These are phyloP conservation scores for Apiotrichum brassicae DNA, from an alignment of 1,284 basidiomycete genomes.

Conservation along the genomic window DNA sequence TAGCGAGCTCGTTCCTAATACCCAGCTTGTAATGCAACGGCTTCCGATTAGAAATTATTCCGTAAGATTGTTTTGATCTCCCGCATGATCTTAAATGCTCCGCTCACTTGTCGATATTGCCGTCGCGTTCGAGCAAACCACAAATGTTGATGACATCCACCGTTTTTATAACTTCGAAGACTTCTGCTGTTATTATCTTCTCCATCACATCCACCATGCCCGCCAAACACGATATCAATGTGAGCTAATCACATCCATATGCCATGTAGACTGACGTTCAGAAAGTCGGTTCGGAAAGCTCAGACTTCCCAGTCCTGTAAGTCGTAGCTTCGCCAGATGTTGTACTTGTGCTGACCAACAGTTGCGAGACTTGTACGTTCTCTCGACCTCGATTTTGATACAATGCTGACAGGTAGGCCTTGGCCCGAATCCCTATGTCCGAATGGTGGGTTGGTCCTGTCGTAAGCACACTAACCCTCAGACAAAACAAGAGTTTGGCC, in stretches of 20 bases:
- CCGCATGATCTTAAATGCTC: too few species aligned
- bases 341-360: conserved; percentile 14
- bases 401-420: conserved; percentile 54
- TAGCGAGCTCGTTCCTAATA: too few species aligned
- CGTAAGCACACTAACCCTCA: conserved; percentile 25
- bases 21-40: too few species aligned
- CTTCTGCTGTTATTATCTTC: background rate
- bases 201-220: conserved; percentile 20
- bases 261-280: conserved; percentile 10
- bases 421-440: conserved; percentile 78
- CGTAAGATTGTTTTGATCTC: too few species aligned
- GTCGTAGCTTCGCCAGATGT: too few species aligned
- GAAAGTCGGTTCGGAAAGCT: conserved; percentile 47
- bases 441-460: conserved; percentile 59
- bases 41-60: too few species aligned
- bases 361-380: conserved; percentile 74
- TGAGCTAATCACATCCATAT: conserved; percentile 9
- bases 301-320: conserved; percentile 47
- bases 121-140: too few species aligned
- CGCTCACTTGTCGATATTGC: too few species aligned
- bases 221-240: conserved; percentile 47
- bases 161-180: background rate
- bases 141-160: too few species aligned
- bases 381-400: background rate
- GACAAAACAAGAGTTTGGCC: conserved; percentile 95